Base-by-base conservation (phyloP, 106 monocot species). In the Acanthochlamys bracteata region DNA sequence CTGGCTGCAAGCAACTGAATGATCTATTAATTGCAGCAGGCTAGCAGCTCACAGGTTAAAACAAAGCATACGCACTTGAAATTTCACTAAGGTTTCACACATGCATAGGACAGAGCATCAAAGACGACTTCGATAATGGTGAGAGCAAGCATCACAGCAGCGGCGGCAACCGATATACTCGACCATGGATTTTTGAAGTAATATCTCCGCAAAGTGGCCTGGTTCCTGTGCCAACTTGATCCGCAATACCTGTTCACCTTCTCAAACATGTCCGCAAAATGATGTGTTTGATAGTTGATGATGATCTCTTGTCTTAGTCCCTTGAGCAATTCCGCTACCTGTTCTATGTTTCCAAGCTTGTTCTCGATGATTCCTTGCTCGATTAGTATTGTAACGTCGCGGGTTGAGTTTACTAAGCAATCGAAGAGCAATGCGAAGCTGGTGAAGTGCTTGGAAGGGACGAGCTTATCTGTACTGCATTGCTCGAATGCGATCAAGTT, bases 121-220 rank as follows among this genome's bases (percentile, higher is more conserved):
- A 16, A 54, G 16, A 54, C 53, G 19, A 17, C 16, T 17, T 67
- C 40, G 3, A 54, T 14, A 12, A 17, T 13, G 25, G 65, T n/a
- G 26, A 65, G 47, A 16, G 17, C 14, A 16, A 65, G 46, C 16
- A 65, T 24, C 7, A 49, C 11, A 12, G 45, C 45, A 26, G 60
- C 60, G 2, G 69, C 69, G 0, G 26, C 26, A 8, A 70, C 60
- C 3, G 69, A 56, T 17, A 70, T 39, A 26, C 41, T 42, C 25
- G 69, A 24, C 69, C 69, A 70, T 0, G 69, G 69, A 70, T 60
- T 70, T 10, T 51, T 51, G 40, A 61, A 70, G 27, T 60, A 70
- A 45, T 60, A 25, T 0, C 45, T 59, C 4, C 15, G 17, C 39
- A 70, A 19, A 19, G 20, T 51, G 7, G 69, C 69, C 20, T 51